Conservation (phyloP, 352 stramenopile species). For the Plasmopara halstedii region DNA sequence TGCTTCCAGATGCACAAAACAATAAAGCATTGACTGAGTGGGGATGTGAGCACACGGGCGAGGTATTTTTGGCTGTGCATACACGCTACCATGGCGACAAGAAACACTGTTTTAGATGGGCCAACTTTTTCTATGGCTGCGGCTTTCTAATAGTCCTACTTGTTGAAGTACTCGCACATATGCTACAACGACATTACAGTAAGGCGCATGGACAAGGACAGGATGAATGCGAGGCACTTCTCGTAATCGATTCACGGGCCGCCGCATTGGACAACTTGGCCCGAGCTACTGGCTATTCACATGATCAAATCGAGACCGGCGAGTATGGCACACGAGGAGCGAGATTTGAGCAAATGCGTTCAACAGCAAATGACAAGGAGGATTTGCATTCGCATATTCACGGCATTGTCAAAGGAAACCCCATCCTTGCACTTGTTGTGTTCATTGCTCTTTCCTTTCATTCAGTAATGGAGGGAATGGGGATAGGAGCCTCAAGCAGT, state of each 20-base stretch:
- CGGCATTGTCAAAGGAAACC: constrained; percentile 53
- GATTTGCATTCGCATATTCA: constrained; percentile 51
- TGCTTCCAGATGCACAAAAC: constrained; percentile 67
- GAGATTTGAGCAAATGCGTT: not conserved
- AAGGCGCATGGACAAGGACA: constrained; percentile 15
- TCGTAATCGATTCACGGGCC: constrained; percentile 11
- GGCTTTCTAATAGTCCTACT: constrained; percentile 73
- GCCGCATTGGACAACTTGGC: constrained; percentile 5
- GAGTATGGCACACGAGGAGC: constrained; percentile 23
- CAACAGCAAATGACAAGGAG: constrained; percentile 6
- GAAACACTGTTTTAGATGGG: constrained; percentile 59
- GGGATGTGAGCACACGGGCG: constrained; percentile 34
- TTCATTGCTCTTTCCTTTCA: constrained; percentile 79
- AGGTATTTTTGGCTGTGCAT: constrained; percentile 25
- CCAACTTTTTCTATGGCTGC: constrained; percentile 74
- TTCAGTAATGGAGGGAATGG: constrained; percentile 82
- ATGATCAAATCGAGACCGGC: constrained; percentile 11
- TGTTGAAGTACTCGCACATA: constrained; percentile 60
- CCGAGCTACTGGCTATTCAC: constrained; percentile 6
- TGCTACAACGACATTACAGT: constrained; percentile 40
- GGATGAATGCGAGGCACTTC: constrained; percentile 20
- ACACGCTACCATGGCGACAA: constrained; percentile 19
- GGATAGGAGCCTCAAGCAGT: constrained; percentile 50
- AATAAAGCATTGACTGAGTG: constrained; percentile 46
- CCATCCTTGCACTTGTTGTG: constrained; percentile 60